phyloP scores from a whole-genome alignment of 2,329 filamentous ascomycete species.

The Aspergillus sp. region DNA sequence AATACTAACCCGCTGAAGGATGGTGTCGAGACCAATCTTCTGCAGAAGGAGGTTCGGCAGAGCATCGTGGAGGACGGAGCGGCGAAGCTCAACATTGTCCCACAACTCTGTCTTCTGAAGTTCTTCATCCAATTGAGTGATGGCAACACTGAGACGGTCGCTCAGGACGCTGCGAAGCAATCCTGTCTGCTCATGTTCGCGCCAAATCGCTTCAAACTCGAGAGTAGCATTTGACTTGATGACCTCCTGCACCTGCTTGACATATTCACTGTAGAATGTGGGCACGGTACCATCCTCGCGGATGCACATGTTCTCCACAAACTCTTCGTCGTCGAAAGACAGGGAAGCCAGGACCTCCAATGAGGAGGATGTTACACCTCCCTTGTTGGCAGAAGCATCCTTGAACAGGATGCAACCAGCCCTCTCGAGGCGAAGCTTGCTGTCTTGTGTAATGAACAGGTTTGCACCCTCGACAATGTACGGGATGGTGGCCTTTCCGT shows the following conservation, averaged over 20 bases:
- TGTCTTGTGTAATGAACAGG: constrained; percentile 97
- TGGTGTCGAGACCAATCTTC: constrained; percentile 87
- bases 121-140: constrained; percentile 96
- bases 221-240: constrained; percentile 89
- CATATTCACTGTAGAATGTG: constrained; percentile 90
- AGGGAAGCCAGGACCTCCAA: constrained; percentile 93
- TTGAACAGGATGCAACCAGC: constrained; percentile 97
- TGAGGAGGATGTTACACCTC: constrained; percentile 94
- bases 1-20: constrained; percentile 70
- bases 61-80: constrained; percentile 78
- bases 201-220: constrained; percentile 98
- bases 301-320: constrained; percentile 92
- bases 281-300: constrained; percentile 74
- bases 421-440: constrained; percentile 89
- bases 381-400: constrained; percentile 98
- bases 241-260: constrained; percentile 84
- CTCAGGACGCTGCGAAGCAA: constrained; percentile 81
- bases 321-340: constrained; percentile 87
- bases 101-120: constrained; percentile 90
- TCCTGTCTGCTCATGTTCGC: constrained; percentile 82
- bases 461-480: constrained; percentile 99
- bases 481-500: constrained; percentile 83
- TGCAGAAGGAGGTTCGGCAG: constrained; percentile 80
- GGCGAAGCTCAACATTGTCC: constrained; percentile 76
- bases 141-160: constrained; percentile 85